These are phyloP conservation scores for Termitomyces sp. DNA, from an alignment of 768 basidiomycete species.

Conservation along the genomic window DNA sequence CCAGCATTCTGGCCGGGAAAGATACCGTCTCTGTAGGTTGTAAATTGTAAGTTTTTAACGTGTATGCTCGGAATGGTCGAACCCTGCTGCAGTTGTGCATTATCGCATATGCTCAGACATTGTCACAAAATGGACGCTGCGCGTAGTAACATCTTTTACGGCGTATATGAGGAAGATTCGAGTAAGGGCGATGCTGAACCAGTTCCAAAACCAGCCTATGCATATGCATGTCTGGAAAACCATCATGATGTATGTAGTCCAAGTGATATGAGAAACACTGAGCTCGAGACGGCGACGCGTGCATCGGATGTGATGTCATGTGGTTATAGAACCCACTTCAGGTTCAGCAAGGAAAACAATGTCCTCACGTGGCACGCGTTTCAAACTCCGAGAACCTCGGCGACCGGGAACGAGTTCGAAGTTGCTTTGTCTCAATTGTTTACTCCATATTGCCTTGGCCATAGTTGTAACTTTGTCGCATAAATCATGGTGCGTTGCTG, in stretches of 20 bases:
- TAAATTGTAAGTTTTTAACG: not conserved
- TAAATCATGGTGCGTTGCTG: slow-evolving; percentile 12
- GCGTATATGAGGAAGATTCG: no score
- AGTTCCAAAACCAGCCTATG: not conserved
- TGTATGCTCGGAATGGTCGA: not conserved
- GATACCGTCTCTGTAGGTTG: slow-evolving; percentile 15
- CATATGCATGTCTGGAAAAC: no score
- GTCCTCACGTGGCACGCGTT: slow-evolving; percentile 3
- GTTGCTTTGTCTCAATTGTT: slow-evolving; percentile 7
- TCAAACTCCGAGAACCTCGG: slow-evolving; percentile 6
- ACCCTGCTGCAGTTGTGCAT: not conserved
- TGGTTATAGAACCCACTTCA: no score
- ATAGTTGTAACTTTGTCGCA: not conserved
- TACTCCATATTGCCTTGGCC: not conserved
- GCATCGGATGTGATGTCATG: no score
- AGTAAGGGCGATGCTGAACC: no score
- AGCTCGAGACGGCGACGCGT: no score
- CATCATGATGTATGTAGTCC: no score
- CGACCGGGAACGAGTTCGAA: not conserved
- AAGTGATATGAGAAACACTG: no score
- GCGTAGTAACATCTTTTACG: no score
- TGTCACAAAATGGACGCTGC: not conserved
- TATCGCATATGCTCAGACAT: no score
- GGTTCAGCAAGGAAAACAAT: not conserved
- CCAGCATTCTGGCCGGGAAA: slow-evolving; percentile 37